Percentiles rank a stretch among this genome's conserved stretches.
These are phyloP conservation scores for Brettanomyces naardenensis DNA, from an alignment of 805 yeast genomes.

Conservation along the genomic window DNA sequence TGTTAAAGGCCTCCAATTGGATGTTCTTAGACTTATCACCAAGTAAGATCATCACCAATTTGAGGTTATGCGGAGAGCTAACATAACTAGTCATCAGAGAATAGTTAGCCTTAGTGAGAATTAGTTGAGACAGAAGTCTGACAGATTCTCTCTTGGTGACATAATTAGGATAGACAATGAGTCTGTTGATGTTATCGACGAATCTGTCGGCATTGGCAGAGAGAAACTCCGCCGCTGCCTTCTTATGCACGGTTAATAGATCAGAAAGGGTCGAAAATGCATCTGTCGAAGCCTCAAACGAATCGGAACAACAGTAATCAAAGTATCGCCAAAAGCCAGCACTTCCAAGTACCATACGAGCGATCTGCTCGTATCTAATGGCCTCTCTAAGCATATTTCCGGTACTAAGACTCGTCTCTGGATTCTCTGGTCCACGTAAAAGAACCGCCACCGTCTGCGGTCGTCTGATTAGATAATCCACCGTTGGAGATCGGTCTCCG, in stretches of 20 bases:
- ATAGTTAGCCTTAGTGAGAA: constrained; percentile 65
- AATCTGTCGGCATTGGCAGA: constrained; percentile 48
- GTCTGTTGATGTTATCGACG: constrained; percentile 52
- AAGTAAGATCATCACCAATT: constrained; percentile 75
- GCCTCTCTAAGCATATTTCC: constrained; percentile 83
- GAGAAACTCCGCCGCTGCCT: constrained; percentile 65
- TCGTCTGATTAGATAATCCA: constrained; percentile 65
- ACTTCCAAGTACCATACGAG: constrained; percentile 50
- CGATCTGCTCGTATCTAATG: constrained; percentile 65
- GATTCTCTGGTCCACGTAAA: constrained; percentile 64
- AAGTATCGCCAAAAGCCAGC: constrained; percentile 76
- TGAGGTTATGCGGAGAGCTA: constrained; percentile 73
- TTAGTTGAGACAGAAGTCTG: constrained; percentile 63
- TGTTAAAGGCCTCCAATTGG: constrained; percentile 85
- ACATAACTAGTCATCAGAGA: constrained; percentile 69
- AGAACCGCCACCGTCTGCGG: constrained; percentile 59
- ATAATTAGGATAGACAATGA: constrained; percentile 73
- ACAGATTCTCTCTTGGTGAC: constrained; percentile 90
- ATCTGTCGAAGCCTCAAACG: constrained; percentile 88
- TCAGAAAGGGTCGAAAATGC: constrained; percentile 73
- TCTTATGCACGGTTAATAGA: constrained; percentile 61
- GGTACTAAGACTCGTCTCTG: constrained; percentile 63
- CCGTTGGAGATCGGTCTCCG: constrained; percentile 75
- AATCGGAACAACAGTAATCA: constrained; percentile 62
- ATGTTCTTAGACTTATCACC: constrained; percentile 86